Percentiles rank a stretch among this genome's conserved stretches.
Evolutionary conservation across 2,329 filamentous ascomycete species (phyloP).

Genomic region (Ophiostoma australiae): DNA sequence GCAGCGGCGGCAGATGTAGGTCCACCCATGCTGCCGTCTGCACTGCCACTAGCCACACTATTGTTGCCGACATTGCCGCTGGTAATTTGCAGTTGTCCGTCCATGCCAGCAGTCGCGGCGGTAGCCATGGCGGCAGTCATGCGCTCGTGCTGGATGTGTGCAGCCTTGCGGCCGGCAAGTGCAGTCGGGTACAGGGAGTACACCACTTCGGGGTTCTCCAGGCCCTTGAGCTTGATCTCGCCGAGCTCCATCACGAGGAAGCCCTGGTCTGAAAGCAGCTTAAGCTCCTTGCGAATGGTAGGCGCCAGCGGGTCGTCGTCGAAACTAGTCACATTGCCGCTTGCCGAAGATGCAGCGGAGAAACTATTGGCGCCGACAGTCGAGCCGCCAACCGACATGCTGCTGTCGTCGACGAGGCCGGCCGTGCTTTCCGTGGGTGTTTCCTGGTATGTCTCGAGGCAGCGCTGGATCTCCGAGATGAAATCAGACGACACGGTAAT

Average conservation of each 20-base stretch:
- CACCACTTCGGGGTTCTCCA: slow-evolving; percentile 94
- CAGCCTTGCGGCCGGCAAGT: slow-evolving; percentile 71
- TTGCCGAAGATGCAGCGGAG: neutral
- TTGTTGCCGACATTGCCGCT: neutral
- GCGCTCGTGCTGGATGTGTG: slow-evolving; percentile 53
- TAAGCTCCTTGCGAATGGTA: slow-evolving; percentile 79
- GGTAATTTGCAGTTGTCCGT: neutral
- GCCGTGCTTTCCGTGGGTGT: slow-evolving; percentile 49
- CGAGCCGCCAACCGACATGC: slow-evolving; percentile 8
- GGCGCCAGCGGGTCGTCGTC: slow-evolving; percentile 70
- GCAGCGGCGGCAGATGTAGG: neutral
- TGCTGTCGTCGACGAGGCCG: slow-evolving; percentile 40
- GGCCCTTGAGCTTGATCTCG: slow-evolving; percentile 89
- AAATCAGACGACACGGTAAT: slow-evolving; percentile 97
- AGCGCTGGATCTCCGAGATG: slow-evolving; percentile 90
- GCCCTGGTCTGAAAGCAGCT: slow-evolving; percentile 80
- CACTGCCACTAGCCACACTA: slow-evolving; percentile 4
- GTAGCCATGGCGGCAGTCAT: slow-evolving; percentile 31
- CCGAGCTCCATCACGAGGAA: slow-evolving; percentile 94
- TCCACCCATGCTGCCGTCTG: neutral
- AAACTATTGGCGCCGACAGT: neutral
- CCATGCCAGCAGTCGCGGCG: slow-evolving; percentile 10
- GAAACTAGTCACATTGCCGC: slow-evolving; percentile 40
- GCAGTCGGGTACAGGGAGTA: slow-evolving; percentile 93
- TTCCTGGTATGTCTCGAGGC: slow-evolving; percentile 83